Percentiles rank a stretch among this genome's conserved stretches.
phyloP scores from a whole-genome alignment of 2,329 filamentous ascomycete species.

The Stagonosporopsis cucurbitacearum region DNA sequence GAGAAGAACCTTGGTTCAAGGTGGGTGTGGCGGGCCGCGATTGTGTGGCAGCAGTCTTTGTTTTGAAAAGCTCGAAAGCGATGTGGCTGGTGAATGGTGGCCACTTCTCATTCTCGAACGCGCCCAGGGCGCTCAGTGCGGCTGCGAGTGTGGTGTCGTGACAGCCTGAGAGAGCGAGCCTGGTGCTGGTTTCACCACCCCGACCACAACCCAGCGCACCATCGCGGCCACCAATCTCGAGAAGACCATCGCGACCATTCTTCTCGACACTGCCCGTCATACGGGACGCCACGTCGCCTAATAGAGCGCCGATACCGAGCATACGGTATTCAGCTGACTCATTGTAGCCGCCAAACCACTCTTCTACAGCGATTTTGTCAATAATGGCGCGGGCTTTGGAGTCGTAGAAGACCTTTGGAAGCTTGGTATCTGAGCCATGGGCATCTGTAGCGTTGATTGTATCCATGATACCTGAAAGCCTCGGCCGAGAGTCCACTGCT shows the following conservation, averaged over 20 bases:
- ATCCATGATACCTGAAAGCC: conserved; percentile 91
- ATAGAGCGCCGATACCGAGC: conserved; percentile 82
- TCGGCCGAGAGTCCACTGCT: conserved; percentile 82
- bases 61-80: conserved; percentile 86
- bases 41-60: conserved; percentile 40
- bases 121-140: conserved; percentile 77
- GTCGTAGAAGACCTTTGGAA: conserved; percentile 90
- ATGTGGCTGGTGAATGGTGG: conserved; percentile 93
- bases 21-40: background rate
- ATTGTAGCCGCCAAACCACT: conserved; percentile 89
- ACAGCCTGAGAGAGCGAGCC: conserved; percentile 82
- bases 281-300: conserved; percentile 76
- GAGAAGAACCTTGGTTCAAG: conserved; percentile 9
- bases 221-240: conserved; percentile 48
- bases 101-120: conserved; percentile 77
- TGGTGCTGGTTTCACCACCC: conserved; percentile 63
- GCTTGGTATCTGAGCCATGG: conserved; percentile 77
- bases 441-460: conserved; percentile 88
- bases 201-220: conserved; percentile 49
- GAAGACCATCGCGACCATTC: conserved; percentile 48
- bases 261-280: conserved; percentile 51
- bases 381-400: conserved; percentile 71
- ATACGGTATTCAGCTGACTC: conserved; percentile 88
- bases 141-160: conserved; percentile 93
- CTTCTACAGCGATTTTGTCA: conserved; percentile 78